Conservation (phyloP, 129 eudicot species). For the Lactuca saligna region DNA sequence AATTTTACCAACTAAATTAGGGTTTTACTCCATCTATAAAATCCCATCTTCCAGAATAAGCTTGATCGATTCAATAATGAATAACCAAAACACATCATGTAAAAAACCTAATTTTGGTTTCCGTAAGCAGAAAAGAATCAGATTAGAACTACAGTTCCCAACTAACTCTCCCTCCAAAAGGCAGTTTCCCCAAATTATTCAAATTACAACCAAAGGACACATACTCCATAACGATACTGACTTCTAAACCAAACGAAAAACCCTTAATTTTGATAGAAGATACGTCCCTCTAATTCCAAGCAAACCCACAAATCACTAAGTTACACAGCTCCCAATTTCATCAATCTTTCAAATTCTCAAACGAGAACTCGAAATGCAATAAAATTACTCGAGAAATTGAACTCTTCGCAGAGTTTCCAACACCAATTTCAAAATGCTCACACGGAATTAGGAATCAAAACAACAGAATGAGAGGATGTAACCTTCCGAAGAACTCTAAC, state of each 20-base stretch:
- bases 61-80: slow-evolving; percentile 35
- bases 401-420: slow-evolving; percentile 27
- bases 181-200: slow-evolving; percentile 33
- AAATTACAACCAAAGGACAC: slow-evolving; percentile 30
- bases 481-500: slow-evolving; percentile 33
- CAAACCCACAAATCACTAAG: slow-evolving; percentile 32
- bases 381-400: slow-evolving; percentile 19
- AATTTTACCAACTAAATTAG: slow-evolving; percentile 43
- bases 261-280: slow-evolving; percentile 18
- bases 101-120: slow-evolving; percentile 22
- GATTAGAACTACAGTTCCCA: slow-evolving; percentile 50
- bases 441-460: slow-evolving; percentile 32
- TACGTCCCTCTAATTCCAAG: slow-evolving; percentile 37
- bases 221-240: slow-evolving; percentile 28
- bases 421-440: slow-evolving; percentile 41
- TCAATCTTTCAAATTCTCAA: slow-evolving; percentile 16
- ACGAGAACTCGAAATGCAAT: slow-evolving; percentile 35
- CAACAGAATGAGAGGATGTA: slow-evolving; percentile 22
- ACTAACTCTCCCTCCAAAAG: slow-evolving; percentile 88
- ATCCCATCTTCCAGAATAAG: slow-evolving; percentile 45
- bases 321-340: slow-evolving; percentile 20
- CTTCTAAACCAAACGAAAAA: slow-evolving; percentile 19
- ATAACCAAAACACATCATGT: slow-evolving; percentile 40
- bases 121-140: slow-evolving; percentile 20
- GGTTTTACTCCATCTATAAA: slow-evolving; percentile 53